Conservation (phyloP, 306 rosid genomes). For the Dryas drummondii region DNA sequence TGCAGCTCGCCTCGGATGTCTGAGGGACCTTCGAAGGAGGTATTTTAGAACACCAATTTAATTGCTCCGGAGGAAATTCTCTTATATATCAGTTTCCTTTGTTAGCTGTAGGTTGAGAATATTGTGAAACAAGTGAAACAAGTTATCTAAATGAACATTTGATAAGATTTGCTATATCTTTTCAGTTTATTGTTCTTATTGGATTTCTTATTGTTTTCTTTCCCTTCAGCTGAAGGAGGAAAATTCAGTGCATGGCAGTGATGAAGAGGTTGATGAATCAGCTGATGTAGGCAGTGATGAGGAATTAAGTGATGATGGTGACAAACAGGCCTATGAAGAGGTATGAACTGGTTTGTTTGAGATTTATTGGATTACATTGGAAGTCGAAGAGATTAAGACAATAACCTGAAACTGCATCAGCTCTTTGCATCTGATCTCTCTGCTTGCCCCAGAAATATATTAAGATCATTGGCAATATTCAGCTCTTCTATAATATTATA, state of each 20-base stretch:
- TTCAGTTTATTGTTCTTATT: not conserved
- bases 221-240: constrained; percentile 71
- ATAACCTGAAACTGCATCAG: not conserved
- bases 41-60: constrained; percentile 23
- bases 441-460: not conserved
- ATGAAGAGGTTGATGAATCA: constrained; percentile 87
- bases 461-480: not conserved
- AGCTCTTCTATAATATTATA: no score
- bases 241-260: constrained; percentile 85
- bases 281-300: constrained; percentile 78
- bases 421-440: not conserved
- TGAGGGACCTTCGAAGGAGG: constrained; percentile 85
- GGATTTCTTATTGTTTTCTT: constrained; percentile 1
- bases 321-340: constrained; percentile 63
- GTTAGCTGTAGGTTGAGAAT: not conserved
- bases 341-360: constrained; percentile 34
- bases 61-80: not conserved
- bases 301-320: constrained; percentile 67
- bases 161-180: no score
- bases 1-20: constrained; percentile 89
- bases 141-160: not conserved
- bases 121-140: not conserved
- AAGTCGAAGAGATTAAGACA: not conserved
- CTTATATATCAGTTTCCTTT: not conserved
- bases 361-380: not conserved